These are phyloP conservation scores for Beauveria bassiana DNA, from an alignment of 2,329 filamentous ascomycete genomes.

Conservation along the genomic window DNA sequence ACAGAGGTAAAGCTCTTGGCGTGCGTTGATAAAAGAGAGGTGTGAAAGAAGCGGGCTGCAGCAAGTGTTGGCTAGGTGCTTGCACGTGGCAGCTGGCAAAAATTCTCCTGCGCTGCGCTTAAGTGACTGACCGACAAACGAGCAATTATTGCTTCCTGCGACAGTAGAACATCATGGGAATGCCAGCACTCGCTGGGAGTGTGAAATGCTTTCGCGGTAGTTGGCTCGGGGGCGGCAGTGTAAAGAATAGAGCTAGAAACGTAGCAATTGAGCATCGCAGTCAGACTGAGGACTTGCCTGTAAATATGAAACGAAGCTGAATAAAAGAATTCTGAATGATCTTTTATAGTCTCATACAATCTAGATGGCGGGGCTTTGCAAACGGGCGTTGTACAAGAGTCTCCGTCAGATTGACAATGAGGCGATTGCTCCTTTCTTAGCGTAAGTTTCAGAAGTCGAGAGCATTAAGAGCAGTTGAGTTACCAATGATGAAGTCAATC, in stretches of 20 bases:
- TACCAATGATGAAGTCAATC: background rate
- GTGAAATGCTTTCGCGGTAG: background rate
- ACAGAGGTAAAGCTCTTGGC: background rate
- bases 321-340: background rate
- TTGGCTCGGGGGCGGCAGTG: too few species aligned
- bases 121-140: background rate
- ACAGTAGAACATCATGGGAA: background rate
- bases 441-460: background rate
- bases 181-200: background rate
- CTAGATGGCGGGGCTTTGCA: background rate
- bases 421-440: background rate
- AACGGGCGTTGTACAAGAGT: background rate
- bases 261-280: background rate
- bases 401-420: background rate
- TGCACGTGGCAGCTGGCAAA: constrained; percentile 3
- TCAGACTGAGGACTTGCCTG: background rate
- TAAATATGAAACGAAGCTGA: background rate
- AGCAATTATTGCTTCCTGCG: background rate
- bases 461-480: background rate
- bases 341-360: background rate
- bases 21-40: background rate
- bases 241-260: background rate
- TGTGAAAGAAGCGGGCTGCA: background rate
- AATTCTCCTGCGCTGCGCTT: background rate
- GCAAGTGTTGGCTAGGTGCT: background rate